Conservation (phyloP, 352 stramenopile genomes). For the Halophytophthora polymorphica region DNA sequence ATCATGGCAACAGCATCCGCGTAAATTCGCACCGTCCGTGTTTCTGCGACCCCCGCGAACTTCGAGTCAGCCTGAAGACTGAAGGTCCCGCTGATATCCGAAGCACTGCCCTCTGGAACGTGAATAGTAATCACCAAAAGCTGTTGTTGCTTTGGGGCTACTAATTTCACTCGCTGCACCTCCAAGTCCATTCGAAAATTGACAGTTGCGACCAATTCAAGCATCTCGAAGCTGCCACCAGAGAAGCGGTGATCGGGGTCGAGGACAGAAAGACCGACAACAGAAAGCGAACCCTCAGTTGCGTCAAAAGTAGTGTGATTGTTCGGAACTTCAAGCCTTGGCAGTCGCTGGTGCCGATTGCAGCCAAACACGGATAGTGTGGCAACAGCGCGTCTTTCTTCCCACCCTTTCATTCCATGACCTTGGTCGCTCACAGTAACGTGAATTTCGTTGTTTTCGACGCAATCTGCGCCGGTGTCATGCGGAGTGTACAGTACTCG, state of each 20-base stretch:
- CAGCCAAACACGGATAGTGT: background rate
- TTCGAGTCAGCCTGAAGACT: slow-evolving; percentile 6
- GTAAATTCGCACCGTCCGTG: slow-evolving; percentile 8
- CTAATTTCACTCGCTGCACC: slow-evolving; percentile 13
- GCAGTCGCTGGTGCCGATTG: background rate
- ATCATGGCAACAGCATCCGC: slow-evolving; percentile 29
- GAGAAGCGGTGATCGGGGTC: background rate
- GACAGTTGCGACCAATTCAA: background rate
- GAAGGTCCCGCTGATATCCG: slow-evolving; percentile 26
- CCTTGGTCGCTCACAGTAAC: slow-evolving; percentile 3
- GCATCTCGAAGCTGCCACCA: too few species aligned
- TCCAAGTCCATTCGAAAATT: slow-evolving; percentile 13
- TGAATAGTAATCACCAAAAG: too few species aligned
- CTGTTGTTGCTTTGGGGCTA: background rate
- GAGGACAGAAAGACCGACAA: background rate
- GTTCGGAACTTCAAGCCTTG: background rate
- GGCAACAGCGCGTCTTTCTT: background rate
- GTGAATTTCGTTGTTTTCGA: background rate
- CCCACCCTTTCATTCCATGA: background rate
- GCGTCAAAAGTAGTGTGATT: background rate
- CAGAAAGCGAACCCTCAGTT: background rate
- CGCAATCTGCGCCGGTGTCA: background rate
- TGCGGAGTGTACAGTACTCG: slow-evolving; percentile 5
- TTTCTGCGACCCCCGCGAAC: background rate
- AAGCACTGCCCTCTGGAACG: slow-evolving; percentile 6